Conservation (phyloP, 2,329 filamentous ascomycete genomes). For the Talaromyces sp. region DNA sequence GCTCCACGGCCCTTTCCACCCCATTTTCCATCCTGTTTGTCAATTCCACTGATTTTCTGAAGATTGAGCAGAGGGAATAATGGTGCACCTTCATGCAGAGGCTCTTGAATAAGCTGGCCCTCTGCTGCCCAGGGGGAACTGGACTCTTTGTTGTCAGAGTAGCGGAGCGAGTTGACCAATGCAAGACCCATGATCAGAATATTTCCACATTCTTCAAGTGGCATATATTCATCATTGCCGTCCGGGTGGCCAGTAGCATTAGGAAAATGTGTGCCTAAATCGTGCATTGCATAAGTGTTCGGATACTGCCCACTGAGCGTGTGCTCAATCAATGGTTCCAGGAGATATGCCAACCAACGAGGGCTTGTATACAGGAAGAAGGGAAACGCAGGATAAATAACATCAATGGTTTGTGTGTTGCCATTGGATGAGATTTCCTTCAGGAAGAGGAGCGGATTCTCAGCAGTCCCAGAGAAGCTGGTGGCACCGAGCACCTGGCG, state of each 20-base stretch:
- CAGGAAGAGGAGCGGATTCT: slow-evolving; percentile 69
- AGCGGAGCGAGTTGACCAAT: slow-evolving; percentile 67
- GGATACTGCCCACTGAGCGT: slow-evolving; percentile 79
- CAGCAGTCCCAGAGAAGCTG: slow-evolving; percentile 65
- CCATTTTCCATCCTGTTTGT: slow-evolving; percentile 58
- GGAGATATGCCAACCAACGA: slow-evolving; percentile 69
- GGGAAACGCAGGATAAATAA: slow-evolving; percentile 80
- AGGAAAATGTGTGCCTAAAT: slow-evolving; percentile 49
- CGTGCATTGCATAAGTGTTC: slow-evolving; percentile 55
- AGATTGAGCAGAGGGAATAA: slow-evolving; percentile 46
- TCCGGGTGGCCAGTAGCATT: slow-evolving; percentile 52
- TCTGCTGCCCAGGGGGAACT: slow-evolving; percentile 55
- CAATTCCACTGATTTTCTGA: slow-evolving; percentile 46
- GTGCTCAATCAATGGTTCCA: slow-evolving; percentile 76
- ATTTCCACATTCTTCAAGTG: slow-evolving; percentile 57
- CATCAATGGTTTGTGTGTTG: slow-evolving; percentile 79
- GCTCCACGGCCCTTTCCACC: slow-evolving; percentile 50
- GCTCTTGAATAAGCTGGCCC: slow-evolving; percentile 21
- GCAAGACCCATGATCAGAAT: slow-evolving; percentile 81
- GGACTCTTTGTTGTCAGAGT: slow-evolving; percentile 51
- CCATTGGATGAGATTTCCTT: slow-evolving; percentile 85
- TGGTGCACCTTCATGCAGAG: slow-evolving; percentile 20
- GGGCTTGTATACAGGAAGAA: slow-evolving; percentile 86
- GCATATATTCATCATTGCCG: slow-evolving; percentile 52
- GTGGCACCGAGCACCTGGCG: slow-evolving; percentile 76